These are phyloP conservation scores for Rhizophora mangle DNA, from an alignment of 345 rosid species.

Conservation along the genomic window DNA sequence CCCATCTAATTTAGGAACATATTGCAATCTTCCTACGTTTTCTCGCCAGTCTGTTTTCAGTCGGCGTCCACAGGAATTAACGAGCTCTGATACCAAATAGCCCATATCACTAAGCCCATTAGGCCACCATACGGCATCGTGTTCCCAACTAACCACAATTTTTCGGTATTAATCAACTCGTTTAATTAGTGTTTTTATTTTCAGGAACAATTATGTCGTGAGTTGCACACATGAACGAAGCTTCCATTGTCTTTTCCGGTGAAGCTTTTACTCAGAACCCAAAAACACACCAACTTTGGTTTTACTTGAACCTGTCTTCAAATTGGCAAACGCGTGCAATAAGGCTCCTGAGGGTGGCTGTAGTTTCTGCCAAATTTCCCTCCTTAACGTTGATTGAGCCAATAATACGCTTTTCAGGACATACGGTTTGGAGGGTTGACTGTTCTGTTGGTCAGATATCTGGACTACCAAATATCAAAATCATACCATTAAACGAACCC, in stretches of 20 bases:
- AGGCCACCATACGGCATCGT: no score
- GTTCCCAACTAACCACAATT: no score
- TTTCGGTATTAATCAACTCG: not conserved
- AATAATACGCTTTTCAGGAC: not conserved
- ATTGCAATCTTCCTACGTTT: no score
- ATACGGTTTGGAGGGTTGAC: not conserved
- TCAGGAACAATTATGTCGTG: not conserved
- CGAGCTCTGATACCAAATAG: no score
- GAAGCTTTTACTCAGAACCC: not conserved
- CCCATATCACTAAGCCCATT: no score
- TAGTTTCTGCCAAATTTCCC: not conserved
- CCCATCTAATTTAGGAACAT: no score
- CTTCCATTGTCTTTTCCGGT: slow-evolving; percentile 2
- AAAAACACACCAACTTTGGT: not conserved
- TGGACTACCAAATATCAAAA: no score
- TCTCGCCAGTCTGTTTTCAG: no score
- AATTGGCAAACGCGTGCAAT: not conserved
- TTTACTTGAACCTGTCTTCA: not conserved
- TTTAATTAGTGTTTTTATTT: not conserved
- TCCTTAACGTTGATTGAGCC: not conserved
- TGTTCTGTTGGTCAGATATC: not conserved
- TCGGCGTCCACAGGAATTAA: no score
- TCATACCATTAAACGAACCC: no score
- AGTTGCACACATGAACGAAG: slow-evolving; percentile 5
- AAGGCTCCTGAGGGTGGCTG: not conserved